phyloP scores from a whole-genome alignment of 1,284 basidiomycete species.

The Ustanciosporium gigantosporum region DNA sequence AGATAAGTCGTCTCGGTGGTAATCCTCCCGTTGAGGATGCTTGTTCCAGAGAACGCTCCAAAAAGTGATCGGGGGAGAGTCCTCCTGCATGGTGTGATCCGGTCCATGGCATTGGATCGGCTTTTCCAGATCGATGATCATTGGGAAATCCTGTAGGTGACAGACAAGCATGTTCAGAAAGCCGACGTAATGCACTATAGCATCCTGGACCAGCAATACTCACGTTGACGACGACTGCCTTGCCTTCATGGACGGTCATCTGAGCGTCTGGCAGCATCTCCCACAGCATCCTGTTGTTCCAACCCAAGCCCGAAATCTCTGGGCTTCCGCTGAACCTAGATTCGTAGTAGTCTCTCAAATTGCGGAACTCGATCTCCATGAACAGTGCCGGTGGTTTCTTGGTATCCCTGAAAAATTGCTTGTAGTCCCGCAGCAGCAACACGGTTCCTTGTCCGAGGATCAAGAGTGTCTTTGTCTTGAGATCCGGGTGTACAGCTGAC shows the following conservation, averaged over 20 bases:
- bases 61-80: too few species aligned
- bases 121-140: background rate
- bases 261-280: conserved; percentile 14
- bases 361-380: conserved; percentile 26
- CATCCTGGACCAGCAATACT: too few species aligned
- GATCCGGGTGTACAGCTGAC: conserved; percentile 49
- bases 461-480: conserved; percentile 44
- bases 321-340: background rate
- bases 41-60: too few species aligned
- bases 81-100: too few species aligned
- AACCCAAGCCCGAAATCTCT: conserved; percentile 9
- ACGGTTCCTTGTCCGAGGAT: conserved; percentile 42
- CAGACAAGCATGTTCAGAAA: too few species aligned
- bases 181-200: too few species aligned
- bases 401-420: conserved; percentile 22
- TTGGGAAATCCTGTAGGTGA: too few species aligned
- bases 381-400: conserved; percentile 13
- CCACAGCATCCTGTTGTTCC: conserved; percentile 27
- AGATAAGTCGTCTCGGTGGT: too few species aligned
- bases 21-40: too few species aligned
- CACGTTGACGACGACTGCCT: conserved; percentile 25
- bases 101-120: too few species aligned
- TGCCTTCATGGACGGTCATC: conserved; percentile 40
- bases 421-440: conserved; percentile 44
- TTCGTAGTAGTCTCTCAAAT: conserved; percentile 10